Evolutionary conservation across 768 basidiomycete species (phyloP), one percentile per base, ranked within the genome.

Genomic region (Trametes villosa): DNA sequence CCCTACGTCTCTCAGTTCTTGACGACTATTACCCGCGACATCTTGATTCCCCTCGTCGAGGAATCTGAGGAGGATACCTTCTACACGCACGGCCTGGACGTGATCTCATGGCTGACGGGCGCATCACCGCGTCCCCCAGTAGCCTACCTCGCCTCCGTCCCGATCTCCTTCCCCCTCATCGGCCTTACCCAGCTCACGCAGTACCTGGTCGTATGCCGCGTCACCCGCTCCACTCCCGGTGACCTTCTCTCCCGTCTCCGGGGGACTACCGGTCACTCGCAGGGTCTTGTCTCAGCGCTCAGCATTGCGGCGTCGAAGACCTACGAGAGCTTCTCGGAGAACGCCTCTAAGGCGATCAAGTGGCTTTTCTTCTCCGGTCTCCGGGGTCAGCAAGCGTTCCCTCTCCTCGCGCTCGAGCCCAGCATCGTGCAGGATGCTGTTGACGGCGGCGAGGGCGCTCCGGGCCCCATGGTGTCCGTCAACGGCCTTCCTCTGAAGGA

Each of bases 191-290:
- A 98, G 72, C 89, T 98, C 71, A 84, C 88, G 9, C 97, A 98
- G 71, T 99, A 97, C 74, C 81, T 97, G 63, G 80, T 90, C 46
- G 83, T 88, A 7, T 91, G 89, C 71, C 87, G 86, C 53, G 87
- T 92, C 56, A 79, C 87, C 22, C 85, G 86, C 57, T 76, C 93
- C 42, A 86, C 86, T 9, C 94, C 94, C 0, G 92, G 87, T 9
- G 85, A 96, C 69, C 82, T 97, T 72, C 86, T 91, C 38, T 76
- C 80, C 46, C 83, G 83, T 46, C 82, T 98, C 55, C 80, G 85
- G 11, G 96, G 96, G 33, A 86, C 95, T 2, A 98, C 97, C 17
- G 97, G 97, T 31, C 97, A 99, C 77, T 98, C 96, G 2, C 96
- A 98, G 75, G 97, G 97, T 65, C 86, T 99, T 67, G 88, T 97